Evolutionary conservation across 2,329 filamentous ascomycete species (phyloP), one percentile per base, ranked within the genome.

Genomic region (Stagonosporopsis rhizophila): DNA sequence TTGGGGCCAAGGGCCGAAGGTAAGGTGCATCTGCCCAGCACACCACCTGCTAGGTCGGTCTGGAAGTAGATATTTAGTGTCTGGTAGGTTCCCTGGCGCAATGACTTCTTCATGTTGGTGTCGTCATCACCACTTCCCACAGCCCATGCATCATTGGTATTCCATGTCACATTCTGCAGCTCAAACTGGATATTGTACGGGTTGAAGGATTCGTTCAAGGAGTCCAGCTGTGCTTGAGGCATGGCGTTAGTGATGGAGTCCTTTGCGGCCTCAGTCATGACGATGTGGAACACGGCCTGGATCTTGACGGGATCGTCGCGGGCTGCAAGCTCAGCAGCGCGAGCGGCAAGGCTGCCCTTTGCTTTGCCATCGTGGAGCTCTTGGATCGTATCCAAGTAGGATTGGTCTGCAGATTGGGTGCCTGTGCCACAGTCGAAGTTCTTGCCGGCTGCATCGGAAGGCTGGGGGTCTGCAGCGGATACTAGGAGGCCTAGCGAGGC

Each of bases 11-110:
- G 68, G 50, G 72, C 65, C 6, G 72, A 70, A 4, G 78, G 78
- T 19, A 85, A 72, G 0, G 81, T 84, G 74, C 84, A 86, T 48
- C 82, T 82, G 2, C 84, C 84, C 2, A 87, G 77, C 4, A 85
- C 72, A 45, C 70, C 71, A 49, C 75, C 75, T 6, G 66, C 54
- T 23, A 86, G 77, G 52, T 85, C 77, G 28, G 81, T 82, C 70
- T 86, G 82, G 75, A 86, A 86, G 75, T 86, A 87, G 56, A 87
- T 75, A 69, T 87, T 87, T 32, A 86, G 77, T 1, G 80, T 79
- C 35, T 65, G 59, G 71, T 87, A 87, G 35, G 70, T 80, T 47
- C 85, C 84, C 55, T 79, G 74, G 20, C 83, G 82, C 2, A 86
- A 79, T 2, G 79, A 70, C 22, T 72, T 68, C 69, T 86, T 87